Conservation (phyloP, 306 rosid genomes). For the Vigna angularis region DNA sequence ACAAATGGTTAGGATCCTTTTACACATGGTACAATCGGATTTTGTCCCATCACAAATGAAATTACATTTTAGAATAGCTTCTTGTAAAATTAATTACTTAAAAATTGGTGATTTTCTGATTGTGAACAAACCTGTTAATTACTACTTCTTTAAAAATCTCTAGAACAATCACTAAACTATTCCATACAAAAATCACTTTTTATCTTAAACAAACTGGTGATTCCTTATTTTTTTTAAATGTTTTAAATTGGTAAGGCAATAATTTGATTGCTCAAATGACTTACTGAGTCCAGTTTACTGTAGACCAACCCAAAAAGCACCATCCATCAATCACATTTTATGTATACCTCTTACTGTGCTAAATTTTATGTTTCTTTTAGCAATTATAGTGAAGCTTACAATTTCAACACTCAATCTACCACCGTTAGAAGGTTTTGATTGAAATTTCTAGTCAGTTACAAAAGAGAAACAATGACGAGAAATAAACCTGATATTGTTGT, state of each 20-base stretch:
- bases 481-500: slow-evolving; percentile 93
- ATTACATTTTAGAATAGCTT: too few species aligned
- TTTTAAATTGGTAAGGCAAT: slow-evolving; percentile 4
- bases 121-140: neutral
- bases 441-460: slow-evolving; percentile 18
- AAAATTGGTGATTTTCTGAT: too few species aligned
- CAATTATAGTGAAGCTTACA: slow-evolving; percentile 3
- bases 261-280: slow-evolving; percentile 17
- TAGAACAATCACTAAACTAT: neutral
- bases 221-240: neutral
- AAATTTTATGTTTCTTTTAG: slow-evolving; percentile 15
- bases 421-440: slow-evolving; percentile 3
- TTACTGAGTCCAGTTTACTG: neutral
- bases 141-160: neutral
- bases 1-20: too few species aligned
- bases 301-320: slow-evolving; percentile 2
- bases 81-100: too few species aligned
- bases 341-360: slow-evolving; percentile 15
- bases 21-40: too few species aligned
- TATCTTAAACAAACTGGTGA: neutral
- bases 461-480: slow-evolving; percentile 36
- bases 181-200: neutral
- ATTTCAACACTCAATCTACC: slow-evolving; percentile 23
- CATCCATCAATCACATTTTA: neutral
- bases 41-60: too few species aligned